These are phyloP conservation scores for Cladophialophora yegresii DNA, from an alignment of 2,329 filamentous ascomycete species.

Conservation along the genomic window DNA sequence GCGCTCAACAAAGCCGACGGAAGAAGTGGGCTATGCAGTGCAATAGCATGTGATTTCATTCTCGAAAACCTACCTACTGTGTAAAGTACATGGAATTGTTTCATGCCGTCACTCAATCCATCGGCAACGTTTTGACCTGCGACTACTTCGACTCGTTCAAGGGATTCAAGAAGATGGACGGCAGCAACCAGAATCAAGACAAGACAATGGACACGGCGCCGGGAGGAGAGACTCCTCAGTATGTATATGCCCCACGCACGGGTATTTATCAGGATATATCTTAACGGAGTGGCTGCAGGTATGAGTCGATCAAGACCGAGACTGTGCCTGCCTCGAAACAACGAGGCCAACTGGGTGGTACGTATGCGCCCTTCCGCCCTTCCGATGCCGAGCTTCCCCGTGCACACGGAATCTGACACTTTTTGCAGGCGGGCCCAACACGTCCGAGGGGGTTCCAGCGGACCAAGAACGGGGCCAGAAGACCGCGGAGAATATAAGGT, in stretches of 20 bases:
- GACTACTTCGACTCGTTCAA: slow-evolving; percentile 34
- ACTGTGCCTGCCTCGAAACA: slow-evolving; percentile 55
- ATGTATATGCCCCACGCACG: slow-evolving; percentile 31
- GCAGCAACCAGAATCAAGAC: slow-evolving; percentile 15
- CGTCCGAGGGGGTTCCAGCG: slow-evolving; percentile 11
- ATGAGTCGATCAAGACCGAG: slow-evolving; percentile 59
- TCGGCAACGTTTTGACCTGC: slow-evolving; percentile 35
- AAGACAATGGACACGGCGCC: slow-evolving; percentile 61
- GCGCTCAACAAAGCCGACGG: slow-evolving; percentile 12
- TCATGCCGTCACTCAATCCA: slow-evolving; percentile 31
- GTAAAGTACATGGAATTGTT: slow-evolving; percentile 34
- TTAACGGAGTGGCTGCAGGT: slow-evolving; percentile 45
- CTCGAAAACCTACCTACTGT: not conserved
- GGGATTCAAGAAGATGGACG: slow-evolving; percentile 25
- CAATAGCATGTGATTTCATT: no score
- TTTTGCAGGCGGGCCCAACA: slow-evolving; percentile 27
- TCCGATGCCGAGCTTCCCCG: not conserved
- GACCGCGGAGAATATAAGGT: slow-evolving; percentile 56
- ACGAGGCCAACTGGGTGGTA: slow-evolving; percentile 60
- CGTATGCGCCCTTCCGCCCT: slow-evolving; percentile 19
- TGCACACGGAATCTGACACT: slow-evolving; percentile 15
- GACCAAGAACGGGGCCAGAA: slow-evolving; percentile 42
- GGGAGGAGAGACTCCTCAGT: slow-evolving; percentile 64
- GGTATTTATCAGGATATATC: not conserved
- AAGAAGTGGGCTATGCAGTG: not conserved